Base-by-base conservation (phyloP, 306 rosid genomes). In the Quercus parvula region DNA sequence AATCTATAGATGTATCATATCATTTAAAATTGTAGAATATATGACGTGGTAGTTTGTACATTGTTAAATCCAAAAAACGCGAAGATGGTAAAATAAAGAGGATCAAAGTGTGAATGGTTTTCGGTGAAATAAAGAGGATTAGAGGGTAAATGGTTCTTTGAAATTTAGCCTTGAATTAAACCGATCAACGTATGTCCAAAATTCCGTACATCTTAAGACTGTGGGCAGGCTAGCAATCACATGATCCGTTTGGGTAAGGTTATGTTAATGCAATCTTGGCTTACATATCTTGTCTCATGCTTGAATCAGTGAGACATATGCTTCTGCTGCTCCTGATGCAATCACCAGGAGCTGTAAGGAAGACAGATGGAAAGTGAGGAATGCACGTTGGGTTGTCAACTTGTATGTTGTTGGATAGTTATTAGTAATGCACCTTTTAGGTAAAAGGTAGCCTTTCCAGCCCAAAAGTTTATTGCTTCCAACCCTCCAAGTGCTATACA, bases 301-400 rank as follows among this genome's bases (percentile, higher is more conserved):
- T 51, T 27, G 64, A 73, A 6, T 27, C 5, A 6, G 11, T 28
- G 13, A 68, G 30, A 14, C 9, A 49, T 56, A 69, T 56, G 85
- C 75, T 74, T 78, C 73, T 79, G 72, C 62, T 27, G 77, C 51
- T 69, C 11, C 77, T 80, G 78, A 78, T 81, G 84, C 15, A 7
- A 73, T 17, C 78, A 84, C 78, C 70, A 41, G 64, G 79, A 74
- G 85, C 64, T 78, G 81, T 46, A 35, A 67, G 85, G 46, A 35
- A 67, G 85, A 85, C 84, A 84, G 81, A 68, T 73, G 80, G 84
- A 84, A 83, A 84, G 91, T 10, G 74, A 67, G 87, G 56, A 78
- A 70, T 70, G 86, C 93, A 86, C 87, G 93, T 87, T 89, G 77
- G 82, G 80, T 70, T 89, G 90, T 86, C 82, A 86, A 77, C 33